Conservation (phyloP, 768 basidiomycete species). For the Podaxis rugospora region DNA sequence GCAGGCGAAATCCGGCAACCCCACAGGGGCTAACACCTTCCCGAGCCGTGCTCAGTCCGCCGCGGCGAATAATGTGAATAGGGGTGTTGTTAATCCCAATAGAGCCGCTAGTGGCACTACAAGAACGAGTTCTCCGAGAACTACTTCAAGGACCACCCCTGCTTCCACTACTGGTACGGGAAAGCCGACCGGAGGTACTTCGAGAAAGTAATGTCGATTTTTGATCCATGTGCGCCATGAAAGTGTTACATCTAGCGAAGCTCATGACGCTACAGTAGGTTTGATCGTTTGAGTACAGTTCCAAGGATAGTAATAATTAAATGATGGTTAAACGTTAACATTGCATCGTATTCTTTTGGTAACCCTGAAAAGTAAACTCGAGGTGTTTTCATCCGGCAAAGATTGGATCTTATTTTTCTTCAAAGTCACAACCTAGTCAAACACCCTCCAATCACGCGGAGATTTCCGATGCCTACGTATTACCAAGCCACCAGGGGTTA, state of each 20-base stretch:
- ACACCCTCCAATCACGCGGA: too few relatives aligned
- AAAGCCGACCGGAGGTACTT: too few relatives aligned
- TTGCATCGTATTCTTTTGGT: too few relatives aligned
- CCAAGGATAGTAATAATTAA: not conserved
- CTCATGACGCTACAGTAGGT: not conserved
- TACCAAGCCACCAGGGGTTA: too few relatives aligned
- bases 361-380: too few relatives aligned
- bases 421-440: too few relatives aligned
- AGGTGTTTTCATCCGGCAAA: too few relatives aligned
- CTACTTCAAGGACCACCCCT: not conserved
- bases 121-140: not conserved
- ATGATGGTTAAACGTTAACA: not conserved
- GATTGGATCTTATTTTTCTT: too few relatives aligned
- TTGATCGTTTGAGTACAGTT: not conserved
- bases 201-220: too few relatives aligned
- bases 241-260: not conserved
- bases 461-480: too few relatives aligned
- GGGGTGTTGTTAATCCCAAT: not conserved
- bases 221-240: too few relatives aligned
- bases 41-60: not conserved
- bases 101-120: not conserved
- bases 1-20: constrained; percentile 3
- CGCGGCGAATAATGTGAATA: not conserved
- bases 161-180: too few relatives aligned
- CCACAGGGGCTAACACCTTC: not conserved